phyloP scores from a whole-genome alignment of 495 filamentous ascomycete species.

The Lasiosphaeris hirsuta region DNA sequence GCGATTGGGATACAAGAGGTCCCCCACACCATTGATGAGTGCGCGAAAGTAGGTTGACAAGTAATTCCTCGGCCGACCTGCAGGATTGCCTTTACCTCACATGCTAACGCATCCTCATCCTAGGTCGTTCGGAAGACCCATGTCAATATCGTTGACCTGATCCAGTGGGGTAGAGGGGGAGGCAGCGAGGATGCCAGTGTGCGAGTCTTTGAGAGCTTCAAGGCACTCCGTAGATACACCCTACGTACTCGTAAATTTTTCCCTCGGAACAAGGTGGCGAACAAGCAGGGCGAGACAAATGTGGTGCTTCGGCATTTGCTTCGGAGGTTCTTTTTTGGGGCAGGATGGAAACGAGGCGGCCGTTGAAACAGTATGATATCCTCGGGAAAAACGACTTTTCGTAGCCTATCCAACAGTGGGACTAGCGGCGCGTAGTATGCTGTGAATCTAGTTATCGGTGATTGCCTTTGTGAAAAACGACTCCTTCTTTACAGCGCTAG shows the following conservation, averaged over 20 bases:
- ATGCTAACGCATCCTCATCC: neutral
- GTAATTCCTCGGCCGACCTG: no score
- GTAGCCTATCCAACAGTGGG: no score
- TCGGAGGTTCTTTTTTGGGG: neutral
- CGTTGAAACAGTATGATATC: no score
- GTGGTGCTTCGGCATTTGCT: conserved; percentile 3
- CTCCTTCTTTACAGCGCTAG: no score
- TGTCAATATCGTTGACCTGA: conserved; percentile 8
- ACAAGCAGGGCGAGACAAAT: neutral
- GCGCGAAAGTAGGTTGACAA: neutral
- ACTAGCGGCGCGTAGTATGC: no score
- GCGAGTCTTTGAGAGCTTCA: neutral
- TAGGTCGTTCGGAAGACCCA: conserved; percentile 6
- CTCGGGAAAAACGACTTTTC: no score
- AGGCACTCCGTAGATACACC: neutral
- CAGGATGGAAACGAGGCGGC: no score
- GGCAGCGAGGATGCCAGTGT: neutral
- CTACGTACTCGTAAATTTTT: neutral
- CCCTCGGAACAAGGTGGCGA: neutral
- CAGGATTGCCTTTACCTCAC: neutral
- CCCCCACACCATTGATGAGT: neutral
- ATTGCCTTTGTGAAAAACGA: no score
- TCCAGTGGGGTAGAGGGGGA: neutral
- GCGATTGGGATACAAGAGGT: neutral
- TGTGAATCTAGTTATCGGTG: no score